These are phyloP conservation scores for Mrakia gelida DNA, from an alignment of 768 basidiomycete species.

Conservation along the genomic window DNA sequence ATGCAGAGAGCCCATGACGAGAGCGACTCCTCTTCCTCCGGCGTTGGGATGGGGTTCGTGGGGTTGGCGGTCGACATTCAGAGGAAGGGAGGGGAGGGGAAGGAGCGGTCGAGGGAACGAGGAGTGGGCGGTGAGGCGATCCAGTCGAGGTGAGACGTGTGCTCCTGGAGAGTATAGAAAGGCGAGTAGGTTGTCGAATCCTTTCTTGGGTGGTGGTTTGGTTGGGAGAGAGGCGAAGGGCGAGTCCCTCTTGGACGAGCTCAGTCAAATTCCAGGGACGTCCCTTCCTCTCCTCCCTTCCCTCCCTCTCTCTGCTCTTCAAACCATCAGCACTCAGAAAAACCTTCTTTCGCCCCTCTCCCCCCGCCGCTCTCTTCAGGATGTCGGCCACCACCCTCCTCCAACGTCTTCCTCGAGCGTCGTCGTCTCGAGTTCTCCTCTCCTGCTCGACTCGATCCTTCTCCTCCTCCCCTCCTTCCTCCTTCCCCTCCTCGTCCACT, in stretches of 20 bases:
- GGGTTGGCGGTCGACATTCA: conserved; percentile 8
- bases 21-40: conserved; percentile 78
- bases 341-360: not conserved
- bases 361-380: not conserved
- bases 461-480: not conserved
- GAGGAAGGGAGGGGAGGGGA: not conserved
- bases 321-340: not conserved
- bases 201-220: not conserved
- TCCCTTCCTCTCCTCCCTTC: not conserved
- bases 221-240: no score
- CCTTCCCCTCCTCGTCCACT: not conserved
- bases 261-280: not conserved
- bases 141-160: not conserved
- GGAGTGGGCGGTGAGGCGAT: not conserved
- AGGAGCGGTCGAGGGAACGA: not conserved
- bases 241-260: no score
- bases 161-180: not conserved
- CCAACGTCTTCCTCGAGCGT: not conserved
- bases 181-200: no score
- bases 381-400: conserved; percentile 3
- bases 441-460: not conserved
- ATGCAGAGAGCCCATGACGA: conserved; percentile 56
- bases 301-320: not conserved
- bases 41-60: conserved; percentile 22
- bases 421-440: not conserved